Evolutionary conservation across 1,139 yeast species (phyloP), one percentile per base, ranked within the genome.

Genomic region (Pichia sp.): DNA sequence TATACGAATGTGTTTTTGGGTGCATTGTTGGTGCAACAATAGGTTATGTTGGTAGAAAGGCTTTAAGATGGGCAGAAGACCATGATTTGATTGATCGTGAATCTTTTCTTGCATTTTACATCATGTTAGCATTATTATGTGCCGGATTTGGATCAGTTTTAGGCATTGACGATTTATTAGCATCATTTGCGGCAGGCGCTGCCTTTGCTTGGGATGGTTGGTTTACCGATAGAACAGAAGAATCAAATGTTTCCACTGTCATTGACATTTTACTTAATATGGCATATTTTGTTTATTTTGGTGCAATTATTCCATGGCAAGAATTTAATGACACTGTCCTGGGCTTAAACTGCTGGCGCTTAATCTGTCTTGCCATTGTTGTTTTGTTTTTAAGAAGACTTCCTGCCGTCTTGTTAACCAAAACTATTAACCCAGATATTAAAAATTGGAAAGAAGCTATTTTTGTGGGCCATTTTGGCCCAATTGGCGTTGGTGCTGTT

Each of bases 201-300:
- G 89, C 97, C 0, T 92, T 92, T 65, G 84, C 97, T 0, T 92
- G 97, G 97, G 94, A 89, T 64, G 97, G 97, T 18, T 88, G 92
- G 79, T 88, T 87, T 66, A 82, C 96, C 7, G 74, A 74, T 52
- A 84, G 82, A 59, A 89, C 97, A 0, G 96, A 88, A 61, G 96
- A 89, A 61, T 79, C 94, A 11, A 95, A 88, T 63, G 95, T 90
- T 12, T 88, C 96, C 3, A 88, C 95, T 8, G 96, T 89, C 29
- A 89, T 90, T 59, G 97, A 90, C 65, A 72, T 89, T 59, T 66
- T 88, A 50, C 70, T 88, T 52, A 88, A 88, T 66, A 81, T 88
- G 72, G 81, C 96, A 4, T 90, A 85, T 64, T 90, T 90, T 64
- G 92, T 90, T 41, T 90, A 88, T 66, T 85, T 92, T 64, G 98